Evolutionary conservation across 1,284 basidiomycete genomes (phyloP).

Genomic region (Tylopilus sp.): DNA sequence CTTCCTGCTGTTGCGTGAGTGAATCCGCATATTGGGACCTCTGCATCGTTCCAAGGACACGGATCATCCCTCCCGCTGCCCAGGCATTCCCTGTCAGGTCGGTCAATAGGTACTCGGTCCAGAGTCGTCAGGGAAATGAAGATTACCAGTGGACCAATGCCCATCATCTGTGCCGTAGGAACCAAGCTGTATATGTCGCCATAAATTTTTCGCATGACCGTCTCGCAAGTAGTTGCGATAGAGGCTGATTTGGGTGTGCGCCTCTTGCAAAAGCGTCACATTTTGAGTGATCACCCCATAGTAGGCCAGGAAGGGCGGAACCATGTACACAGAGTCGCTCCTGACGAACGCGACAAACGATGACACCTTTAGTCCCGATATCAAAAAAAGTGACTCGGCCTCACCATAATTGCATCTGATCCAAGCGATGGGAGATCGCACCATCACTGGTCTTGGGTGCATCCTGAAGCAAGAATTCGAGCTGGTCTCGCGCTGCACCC

Average conservation of each 20-base stretch:
- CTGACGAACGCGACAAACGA: conserved; percentile 33
- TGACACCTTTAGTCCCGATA: background rate
- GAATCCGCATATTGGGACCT: conserved; percentile 52
- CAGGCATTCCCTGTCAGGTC: conserved; percentile 67
- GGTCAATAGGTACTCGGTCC: background rate
- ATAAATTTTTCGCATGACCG: conserved; percentile 46
- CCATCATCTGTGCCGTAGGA: conserved; percentile 50
- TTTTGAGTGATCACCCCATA: conserved; percentile 76
- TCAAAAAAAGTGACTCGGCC: background rate
- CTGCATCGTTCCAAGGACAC: conserved; percentile 74
- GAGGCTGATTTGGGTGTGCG: conserved; percentile 75
- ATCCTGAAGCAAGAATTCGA: conserved; percentile 62
- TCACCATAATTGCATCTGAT: conserved; percentile 70
- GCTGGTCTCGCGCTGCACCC: conserved; percentile 64
- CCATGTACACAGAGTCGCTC: conserved; percentile 84
- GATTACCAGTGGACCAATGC: conserved; percentile 70
- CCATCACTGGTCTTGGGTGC: conserved; percentile 72
- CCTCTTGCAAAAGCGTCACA: conserved; percentile 59
- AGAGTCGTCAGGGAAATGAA: background rate
- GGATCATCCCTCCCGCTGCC: conserved; percentile 82
- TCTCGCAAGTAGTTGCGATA: conserved; percentile 69
- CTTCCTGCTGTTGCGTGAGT: conserved; percentile 52
- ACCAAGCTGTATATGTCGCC: conserved; percentile 69
- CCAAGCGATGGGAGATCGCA: conserved; percentile 75
- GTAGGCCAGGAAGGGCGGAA: conserved; percentile 89